phyloP scores from a whole-genome alignment of 2,329 filamentous ascomycete genomes.

The Xylaria sp. region DNA sequence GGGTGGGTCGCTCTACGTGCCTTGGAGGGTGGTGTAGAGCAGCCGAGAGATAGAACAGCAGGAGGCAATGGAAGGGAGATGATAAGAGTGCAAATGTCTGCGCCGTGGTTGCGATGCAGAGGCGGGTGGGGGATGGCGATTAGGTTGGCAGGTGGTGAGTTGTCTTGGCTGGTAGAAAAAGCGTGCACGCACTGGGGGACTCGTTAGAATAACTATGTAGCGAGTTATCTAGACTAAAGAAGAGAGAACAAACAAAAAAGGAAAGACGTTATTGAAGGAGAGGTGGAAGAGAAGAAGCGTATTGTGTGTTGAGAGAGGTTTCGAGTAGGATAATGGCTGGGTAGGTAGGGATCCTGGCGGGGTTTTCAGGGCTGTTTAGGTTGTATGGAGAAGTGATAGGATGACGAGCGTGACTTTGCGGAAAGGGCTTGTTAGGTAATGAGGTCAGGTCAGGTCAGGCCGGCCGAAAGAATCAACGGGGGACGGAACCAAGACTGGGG shows the following conservation, averaged over 20 bases:
- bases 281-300: slow-evolving; percentile 30
- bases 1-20: slow-evolving; percentile 22
- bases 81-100: slow-evolving; percentile 19
- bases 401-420: slow-evolving; percentile 44
- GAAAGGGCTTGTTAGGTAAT: slow-evolving; percentile 41
- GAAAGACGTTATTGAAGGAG: slow-evolving; percentile 23
- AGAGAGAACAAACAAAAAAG: slow-evolving; percentile 1
- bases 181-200: slow-evolving; percentile 26
- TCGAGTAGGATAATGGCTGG: slow-evolving; percentile 35
- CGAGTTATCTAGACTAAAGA: slow-evolving; percentile 14
- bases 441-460: slow-evolving; percentile 33
- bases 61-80: slow-evolving; percentile 7
- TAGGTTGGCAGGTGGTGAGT: slow-evolving; percentile 9
- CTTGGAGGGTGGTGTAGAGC: slow-evolving; percentile 25
- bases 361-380: slow-evolving; percentile 37
- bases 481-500: slow-evolving; percentile 27
- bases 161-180: slow-evolving; percentile 16
- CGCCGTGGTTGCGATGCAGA: slow-evolving; percentile 21
- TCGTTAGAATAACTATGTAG: slow-evolving; percentile 23
- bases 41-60: slow-evolving; percentile 13
- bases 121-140: slow-evolving; percentile 18
- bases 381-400: slow-evolving; percentile 37
- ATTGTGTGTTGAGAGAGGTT: slow-evolving; percentile 32
- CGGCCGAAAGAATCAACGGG: slow-evolving; percentile 30
- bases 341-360: slow-evolving; percentile 40